phyloP scores from a whole-genome alignment of 1,284 basidiomycete genomes.

The Rhodotorula sp. region DNA sequence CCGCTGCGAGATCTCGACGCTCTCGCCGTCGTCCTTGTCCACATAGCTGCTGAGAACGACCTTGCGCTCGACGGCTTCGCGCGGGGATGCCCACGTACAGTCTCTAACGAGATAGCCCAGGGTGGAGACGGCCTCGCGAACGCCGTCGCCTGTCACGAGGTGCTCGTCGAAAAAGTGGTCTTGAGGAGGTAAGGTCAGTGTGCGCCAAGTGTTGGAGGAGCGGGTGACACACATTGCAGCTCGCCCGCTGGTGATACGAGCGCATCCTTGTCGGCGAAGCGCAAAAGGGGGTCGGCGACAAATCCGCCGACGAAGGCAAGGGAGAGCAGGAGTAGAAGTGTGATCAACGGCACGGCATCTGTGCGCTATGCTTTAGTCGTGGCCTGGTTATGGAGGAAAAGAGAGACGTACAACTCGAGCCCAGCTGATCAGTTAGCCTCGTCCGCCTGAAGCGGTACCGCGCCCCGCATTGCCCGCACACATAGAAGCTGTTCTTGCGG shows the following conservation, averaged over 20 bases:
- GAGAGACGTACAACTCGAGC: neutral
- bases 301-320: neutral
- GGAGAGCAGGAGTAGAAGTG: neutral
- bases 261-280: neutral
- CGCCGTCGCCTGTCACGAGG: neutral
- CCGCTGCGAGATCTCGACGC: neutral
- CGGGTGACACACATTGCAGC: neutral
- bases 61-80: neutral
- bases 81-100: neutral
- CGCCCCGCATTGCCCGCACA: constrained; percentile 1
- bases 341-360: neutral
- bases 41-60: neutral
- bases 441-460: constrained; percentile 1
- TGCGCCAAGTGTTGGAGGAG: neutral
- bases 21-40: neutral
- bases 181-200: neutral
- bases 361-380: too few relatives aligned
- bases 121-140: neutral
- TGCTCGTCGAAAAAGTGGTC: neutral
- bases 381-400: too few relatives aligned
- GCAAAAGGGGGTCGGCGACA: neutral
- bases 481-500: constrained; percentile 7
- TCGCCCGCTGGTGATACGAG: neutral
- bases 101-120: neutral
- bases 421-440: neutral